Evolutionary conservation across 2,329 filamentous ascomycete genomes (phyloP).

Genomic region (Penicillium olsonii): DNA sequence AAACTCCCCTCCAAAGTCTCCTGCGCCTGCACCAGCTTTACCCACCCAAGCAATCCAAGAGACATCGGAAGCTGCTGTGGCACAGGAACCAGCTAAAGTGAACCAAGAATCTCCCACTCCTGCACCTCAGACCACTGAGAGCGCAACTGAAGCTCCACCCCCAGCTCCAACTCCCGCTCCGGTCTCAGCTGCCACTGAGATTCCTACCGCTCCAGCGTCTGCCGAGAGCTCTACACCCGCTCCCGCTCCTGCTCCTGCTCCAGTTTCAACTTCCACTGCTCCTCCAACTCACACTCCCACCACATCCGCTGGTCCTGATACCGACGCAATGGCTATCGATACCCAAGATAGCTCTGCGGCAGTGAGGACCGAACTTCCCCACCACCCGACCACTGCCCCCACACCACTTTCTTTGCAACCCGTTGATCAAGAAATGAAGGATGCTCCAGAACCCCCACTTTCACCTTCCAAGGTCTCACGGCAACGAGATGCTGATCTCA

Average conservation of each 20-base stretch:
- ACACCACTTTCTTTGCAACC: conserved; percentile 21
- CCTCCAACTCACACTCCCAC: neutral
- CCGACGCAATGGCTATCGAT: conserved; percentile 24
- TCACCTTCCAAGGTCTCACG: conserved; percentile 65
- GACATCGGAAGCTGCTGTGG: neutral
- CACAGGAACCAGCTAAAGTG: neutral
- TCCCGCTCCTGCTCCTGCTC: neutral
- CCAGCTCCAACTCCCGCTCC: neutral
- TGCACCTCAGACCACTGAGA: neutral
- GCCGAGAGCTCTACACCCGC: conserved; percentile 8
- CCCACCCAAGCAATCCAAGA: conserved; percentile 12
- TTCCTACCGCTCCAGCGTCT: neutral
- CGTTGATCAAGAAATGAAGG: conserved; percentile 55
- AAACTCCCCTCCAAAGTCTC: conserved; percentile 34
- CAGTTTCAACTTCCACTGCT: neutral
- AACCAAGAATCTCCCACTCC: conserved; percentile 3
- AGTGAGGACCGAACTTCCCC: conserved; percentile 37
- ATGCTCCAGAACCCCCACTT: conserved; percentile 55
- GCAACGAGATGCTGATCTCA: conserved; percentile 72
- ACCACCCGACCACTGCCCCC: conserved; percentile 30
- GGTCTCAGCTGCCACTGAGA: neutral
- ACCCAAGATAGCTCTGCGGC: conserved; percentile 16
- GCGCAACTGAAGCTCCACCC: neutral
- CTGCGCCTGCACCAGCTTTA: conserved; percentile 15
- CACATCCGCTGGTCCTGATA: conserved; percentile 8